These are phyloP conservation scores for Schizonepeta tenuifolia DNA, from an alignment of 257 asterid genomes.

Conservation along the genomic window DNA sequence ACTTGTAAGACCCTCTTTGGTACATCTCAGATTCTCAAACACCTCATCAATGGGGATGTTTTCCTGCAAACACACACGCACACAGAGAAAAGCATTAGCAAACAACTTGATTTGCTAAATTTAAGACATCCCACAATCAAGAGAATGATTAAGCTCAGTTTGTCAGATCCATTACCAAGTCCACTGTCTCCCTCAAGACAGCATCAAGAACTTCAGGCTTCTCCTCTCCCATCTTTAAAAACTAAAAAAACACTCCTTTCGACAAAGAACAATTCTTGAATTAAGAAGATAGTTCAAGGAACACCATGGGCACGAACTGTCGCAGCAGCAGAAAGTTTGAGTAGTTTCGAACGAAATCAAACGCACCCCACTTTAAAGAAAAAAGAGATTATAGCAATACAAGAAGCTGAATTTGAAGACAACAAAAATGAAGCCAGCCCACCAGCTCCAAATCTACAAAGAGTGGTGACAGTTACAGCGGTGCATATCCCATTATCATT, in stretches of 20 bases:
- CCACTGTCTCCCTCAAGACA: slow-evolving; percentile 94
- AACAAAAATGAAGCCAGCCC: slow-evolving; percentile 45
- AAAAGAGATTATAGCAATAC: slow-evolving; percentile 32
- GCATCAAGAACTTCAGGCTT: slow-evolving; percentile 95
- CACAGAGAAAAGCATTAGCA: slow-evolving; percentile 28
- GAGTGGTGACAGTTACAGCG: slow-evolving; percentile 55
- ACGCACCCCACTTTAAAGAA: slow-evolving; percentile 38
- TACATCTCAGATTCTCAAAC: slow-evolving; percentile 93
- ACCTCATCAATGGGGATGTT: slow-evolving; percentile 96
- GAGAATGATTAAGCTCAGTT: slow-evolving; percentile 14
- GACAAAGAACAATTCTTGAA: slow-evolving; percentile 29
- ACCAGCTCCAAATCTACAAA: slow-evolving; percentile 66
- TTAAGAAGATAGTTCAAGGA: slow-evolving; percentile 44
- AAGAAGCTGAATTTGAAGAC: slow-evolving; percentile 31
- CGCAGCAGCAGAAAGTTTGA: slow-evolving; percentile 29
- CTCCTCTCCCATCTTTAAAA: slow-evolving; percentile 65
- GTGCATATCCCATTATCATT: slow-evolving; percentile 38
- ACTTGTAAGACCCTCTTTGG: slow-evolving; percentile 79
- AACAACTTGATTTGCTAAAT: slow-evolving; percentile 13
- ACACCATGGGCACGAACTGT: slow-evolving; percentile 37
- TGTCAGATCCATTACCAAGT: slow-evolving; percentile 95
- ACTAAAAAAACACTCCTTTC: slow-evolving; percentile 21
- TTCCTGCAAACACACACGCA: slow-evolving; percentile 59
- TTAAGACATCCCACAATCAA: slow-evolving; percentile 30
- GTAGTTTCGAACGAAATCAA: slow-evolving; percentile 15